Percentiles rank a stretch among this genome's conserved stretches.
These are phyloP conservation scores for Polytrichum commune DNA, from an alignment of 225 moss, liverwort and hornwort species.

Conservation along the genomic window DNA sequence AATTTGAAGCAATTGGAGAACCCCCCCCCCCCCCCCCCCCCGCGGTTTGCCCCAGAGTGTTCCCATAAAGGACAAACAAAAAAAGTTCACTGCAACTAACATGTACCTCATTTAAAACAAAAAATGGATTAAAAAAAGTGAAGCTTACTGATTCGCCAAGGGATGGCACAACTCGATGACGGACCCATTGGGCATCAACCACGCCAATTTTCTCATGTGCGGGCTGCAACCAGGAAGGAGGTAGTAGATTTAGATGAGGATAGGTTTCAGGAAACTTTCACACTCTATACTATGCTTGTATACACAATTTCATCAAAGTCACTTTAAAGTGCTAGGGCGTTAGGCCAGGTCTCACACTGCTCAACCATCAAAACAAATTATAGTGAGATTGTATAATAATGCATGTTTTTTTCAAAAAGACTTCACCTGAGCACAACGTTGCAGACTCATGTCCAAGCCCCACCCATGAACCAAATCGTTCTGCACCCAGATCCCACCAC, in stretches of 20 bases:
- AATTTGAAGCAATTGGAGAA: not conserved
- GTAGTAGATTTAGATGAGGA: too few relatives aligned
- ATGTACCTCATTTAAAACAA: not conserved
- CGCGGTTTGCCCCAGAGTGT: not conserved
- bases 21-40: not conserved
- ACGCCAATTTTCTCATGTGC: slow-evolving; percentile 70
- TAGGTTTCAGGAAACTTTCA: too few relatives aligned
- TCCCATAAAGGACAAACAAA: too few relatives aligned
- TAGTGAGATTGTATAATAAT: too few relatives aligned
- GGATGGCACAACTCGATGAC: slow-evolving; percentile 55
- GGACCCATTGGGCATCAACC: slow-evolving; percentile 59
- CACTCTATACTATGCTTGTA: too few relatives aligned
- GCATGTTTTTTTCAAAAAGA: too few relatives aligned
- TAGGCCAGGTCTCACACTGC: too few relatives aligned
- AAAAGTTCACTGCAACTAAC: not conserved
- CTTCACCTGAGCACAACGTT: slow-evolving; percentile 54
- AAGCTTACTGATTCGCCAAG: slow-evolving; percentile 36
- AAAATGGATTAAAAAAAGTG: not conserved
- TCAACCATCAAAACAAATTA: too few relatives aligned
- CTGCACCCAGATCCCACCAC: slow-evolving; percentile 21
- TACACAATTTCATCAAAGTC: too few relatives aligned
- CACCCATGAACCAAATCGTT: slow-evolving; percentile 68
- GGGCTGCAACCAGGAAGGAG: slow-evolving; percentile 32
- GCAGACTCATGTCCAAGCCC: slow-evolving; percentile 66
- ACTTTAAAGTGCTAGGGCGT: too few relatives aligned